Evolutionary conservation across 139 green algal species (phyloP), one percentile per base, ranked within the genome.

Genomic region (Chlamydomonas eustigma): DNA sequence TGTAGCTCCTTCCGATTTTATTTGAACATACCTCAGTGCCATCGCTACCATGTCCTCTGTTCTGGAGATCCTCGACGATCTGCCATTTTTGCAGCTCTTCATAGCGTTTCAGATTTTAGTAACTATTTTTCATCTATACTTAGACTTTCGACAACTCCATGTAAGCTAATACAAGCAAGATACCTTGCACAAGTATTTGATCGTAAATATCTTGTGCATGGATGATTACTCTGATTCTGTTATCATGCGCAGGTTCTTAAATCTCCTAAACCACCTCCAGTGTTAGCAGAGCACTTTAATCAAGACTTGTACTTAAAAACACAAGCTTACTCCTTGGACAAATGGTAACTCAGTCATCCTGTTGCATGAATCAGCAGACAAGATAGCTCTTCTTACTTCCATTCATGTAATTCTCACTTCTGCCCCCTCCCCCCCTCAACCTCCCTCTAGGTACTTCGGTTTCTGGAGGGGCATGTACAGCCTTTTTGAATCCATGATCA

Each of bases 241-340:
- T 25, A 28, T 4, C 1, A 25, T 64, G n/a, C 33, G 4, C 75
- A 85, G 80, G 80, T 50, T 12, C 35, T 85, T 1, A 51, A 69
- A n/a, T 51, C 34, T 1, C 76, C 71, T 2, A 39, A 50, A 3
- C 75, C 80, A 1, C 80, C 80, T 2, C 34, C 71, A 1, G 80
- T 73, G 37, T 44, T 83, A 31, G 78, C 74, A 25, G 72, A 35
- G 0, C 32, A 78, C 0, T 86, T 86, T 70, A 70, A 73, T 3
- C 24, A 33, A 0, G 81, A 81, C 2, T 71, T 86, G 32, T 93
- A 87, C 78, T 64, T 76, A 18, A 86, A 90, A 28, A 91, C 80
- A 2, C 87, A 89, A 65, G 74, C 76, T 0, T 95, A 95, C 78
- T 83, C 86, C n/a, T 30, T 91, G 4, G 91, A 93, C 76, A 94